Evolutionary conservation across 129 eudicot genomes (phyloP).

Genomic region (Artemisia argyi): DNA sequence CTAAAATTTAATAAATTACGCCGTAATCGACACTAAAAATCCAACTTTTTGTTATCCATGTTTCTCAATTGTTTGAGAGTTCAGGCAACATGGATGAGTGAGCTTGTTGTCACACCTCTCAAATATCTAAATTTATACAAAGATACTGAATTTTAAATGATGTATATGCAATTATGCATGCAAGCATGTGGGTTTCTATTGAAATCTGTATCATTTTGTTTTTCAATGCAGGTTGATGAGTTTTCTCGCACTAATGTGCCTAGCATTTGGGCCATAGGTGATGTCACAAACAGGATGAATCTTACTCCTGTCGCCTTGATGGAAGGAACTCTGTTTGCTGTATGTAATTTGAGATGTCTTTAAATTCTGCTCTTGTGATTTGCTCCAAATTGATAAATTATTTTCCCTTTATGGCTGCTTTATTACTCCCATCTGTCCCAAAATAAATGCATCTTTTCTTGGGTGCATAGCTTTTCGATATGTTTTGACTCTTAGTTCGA

Average conservation of each 20-base stretch:
- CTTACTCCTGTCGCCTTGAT: constrained; percentile 96
- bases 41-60: neutral
- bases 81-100: no score
- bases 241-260: constrained; percentile 78
- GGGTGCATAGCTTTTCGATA: no score
- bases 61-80: neutral
- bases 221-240: constrained; percentile 43
- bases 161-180: no score
- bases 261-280: constrained; percentile 95
- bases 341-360: constrained; percentile 34
- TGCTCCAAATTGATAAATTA: neutral
- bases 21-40: neutral
- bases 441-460: constrained; percentile 14
- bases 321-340: constrained; percentile 93
- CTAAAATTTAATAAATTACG: neutral
- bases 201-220: no score
- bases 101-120: no score
- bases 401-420: no score
- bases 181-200: no score
- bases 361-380: neutral
- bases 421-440: neutral
- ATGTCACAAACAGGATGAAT: constrained; percentile 88
- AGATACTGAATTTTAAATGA: no score
- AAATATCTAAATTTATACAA: no score
- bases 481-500: no score